phyloP scores from a whole-genome alignment of 2,329 filamentous ascomycete species.

The Colletotrichum somersetense region DNA sequence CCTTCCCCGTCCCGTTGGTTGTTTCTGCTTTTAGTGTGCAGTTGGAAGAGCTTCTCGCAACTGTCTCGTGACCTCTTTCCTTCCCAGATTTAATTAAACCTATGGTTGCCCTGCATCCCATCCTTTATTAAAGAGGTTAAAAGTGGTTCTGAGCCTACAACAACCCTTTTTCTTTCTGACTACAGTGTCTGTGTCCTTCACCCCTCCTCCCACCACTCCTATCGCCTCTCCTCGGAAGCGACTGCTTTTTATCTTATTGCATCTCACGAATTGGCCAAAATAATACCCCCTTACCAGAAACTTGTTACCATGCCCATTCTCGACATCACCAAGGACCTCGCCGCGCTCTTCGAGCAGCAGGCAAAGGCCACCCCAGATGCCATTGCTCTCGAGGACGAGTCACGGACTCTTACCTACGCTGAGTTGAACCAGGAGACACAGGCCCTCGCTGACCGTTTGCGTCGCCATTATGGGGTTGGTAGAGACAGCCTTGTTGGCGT shows the following conservation, averaged over 20 bases:
- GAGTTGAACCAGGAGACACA: constrained; percentile 78
- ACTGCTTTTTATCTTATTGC: neutral
- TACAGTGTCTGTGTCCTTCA: neutral
- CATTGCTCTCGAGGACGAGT: constrained; percentile 79
- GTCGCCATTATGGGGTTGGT: constrained; percentile 75
- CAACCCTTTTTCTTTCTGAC: neutral
- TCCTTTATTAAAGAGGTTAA: constrained; percentile 22
- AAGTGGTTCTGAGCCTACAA: constrained; percentile 14
- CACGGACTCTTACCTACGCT: constrained; percentile 75
- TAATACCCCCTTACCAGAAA: constrained; percentile 10
- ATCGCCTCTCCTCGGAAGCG: constrained; percentile 6
- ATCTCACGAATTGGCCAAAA: constrained; percentile 10
- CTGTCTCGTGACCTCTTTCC: constrained; percentile 41
- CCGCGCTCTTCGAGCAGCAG: constrained; percentile 78
- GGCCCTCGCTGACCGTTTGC: constrained; percentile 73
- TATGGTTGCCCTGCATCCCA: constrained; percentile 18
- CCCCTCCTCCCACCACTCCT: neutral
- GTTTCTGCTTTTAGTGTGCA: constrained; percentile 13
- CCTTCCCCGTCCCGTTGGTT: constrained; percentile 16
- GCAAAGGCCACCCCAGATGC: constrained; percentile 76
- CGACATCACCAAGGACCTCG: constrained; percentile 78
- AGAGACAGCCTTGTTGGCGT: constrained; percentile 82
- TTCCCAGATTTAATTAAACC: constrained; percentile 26
- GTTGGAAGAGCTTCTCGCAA: constrained; percentile 38
- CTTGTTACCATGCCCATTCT: constrained; percentile 70